Percentiles rank a stretch among this genome's conserved stretches.
phyloP scores from a whole-genome alignment of 345 rosid genomes.

The Noccaea caerulescens region DNA sequence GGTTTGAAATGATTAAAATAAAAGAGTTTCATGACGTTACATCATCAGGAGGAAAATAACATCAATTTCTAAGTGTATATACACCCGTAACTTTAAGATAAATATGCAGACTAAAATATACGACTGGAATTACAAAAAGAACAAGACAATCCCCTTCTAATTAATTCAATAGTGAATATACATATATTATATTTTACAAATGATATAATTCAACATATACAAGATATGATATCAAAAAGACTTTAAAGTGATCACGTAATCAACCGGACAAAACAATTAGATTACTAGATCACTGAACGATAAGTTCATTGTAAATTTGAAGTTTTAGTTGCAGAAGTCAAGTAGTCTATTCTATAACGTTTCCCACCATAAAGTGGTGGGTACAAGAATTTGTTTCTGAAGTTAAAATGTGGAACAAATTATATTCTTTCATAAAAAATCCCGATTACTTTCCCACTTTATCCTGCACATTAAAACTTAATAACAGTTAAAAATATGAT shows the following conservation, averaged over 20 bases:
- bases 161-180: not conserved
- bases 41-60: slow-evolving; percentile 25
- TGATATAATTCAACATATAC: not conserved
- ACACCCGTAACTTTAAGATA: not conserved
- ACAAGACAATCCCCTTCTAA: not conserved
- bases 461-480: not conserved
- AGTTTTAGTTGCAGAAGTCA: not conserved
- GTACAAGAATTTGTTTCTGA: not conserved
- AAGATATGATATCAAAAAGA: slow-evolving; percentile 1
- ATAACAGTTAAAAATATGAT: not conserved
- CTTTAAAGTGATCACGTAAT: not conserved
- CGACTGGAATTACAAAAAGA: not conserved
- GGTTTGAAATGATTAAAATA: slow-evolving; percentile 19
- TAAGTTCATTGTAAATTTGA: slow-evolving; percentile 3
- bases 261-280: not conserved
- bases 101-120: not conserved
- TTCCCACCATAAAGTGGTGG: slow-evolving; percentile 3
- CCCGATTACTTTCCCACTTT: not conserved
- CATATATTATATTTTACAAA: not conserved
- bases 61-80: not conserved
- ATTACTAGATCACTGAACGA: slow-evolving; percentile 12
- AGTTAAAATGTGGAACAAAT: not conserved
- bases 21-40: slow-evolving; percentile 28
- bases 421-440: not conserved
- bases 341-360: not conserved